Conservation (phyloP, 2,329 filamentous ascomycete species). For the Didymella pomorum region DNA sequence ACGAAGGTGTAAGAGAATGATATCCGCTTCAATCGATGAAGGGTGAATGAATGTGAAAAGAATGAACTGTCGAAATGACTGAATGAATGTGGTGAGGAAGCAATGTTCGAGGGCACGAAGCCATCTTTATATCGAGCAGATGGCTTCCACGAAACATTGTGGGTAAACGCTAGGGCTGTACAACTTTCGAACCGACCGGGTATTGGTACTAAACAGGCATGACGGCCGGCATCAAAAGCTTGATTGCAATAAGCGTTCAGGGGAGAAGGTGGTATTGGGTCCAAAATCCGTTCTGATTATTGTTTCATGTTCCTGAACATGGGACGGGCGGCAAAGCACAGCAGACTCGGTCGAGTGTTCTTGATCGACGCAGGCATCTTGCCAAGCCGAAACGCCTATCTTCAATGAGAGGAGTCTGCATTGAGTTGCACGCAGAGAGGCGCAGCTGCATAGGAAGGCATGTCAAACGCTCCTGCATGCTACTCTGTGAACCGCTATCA, state of each 20-base stretch:
- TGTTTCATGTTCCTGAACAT: conserved; percentile 23
- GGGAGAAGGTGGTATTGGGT: conserved; percentile 4
- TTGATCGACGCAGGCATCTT: conserved; percentile 32
- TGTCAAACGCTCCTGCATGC: neutral
- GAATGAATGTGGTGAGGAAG: conserved; percentile 32
- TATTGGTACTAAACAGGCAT: conserved; percentile 19
- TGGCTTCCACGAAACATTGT: conserved; percentile 15
- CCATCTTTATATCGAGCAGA: conserved; percentile 27
- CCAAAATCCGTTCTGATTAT: conserved; percentile 18
- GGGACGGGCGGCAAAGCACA: conserved; percentile 17
- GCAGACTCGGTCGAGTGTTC: conserved; percentile 14
- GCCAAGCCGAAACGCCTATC: conserved; percentile 23
- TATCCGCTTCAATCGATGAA: conserved; percentile 41
- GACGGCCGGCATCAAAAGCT: conserved; percentile 22
- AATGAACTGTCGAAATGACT: conserved; percentile 36
- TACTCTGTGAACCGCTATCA: neutral
- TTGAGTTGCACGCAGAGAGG: neutral
- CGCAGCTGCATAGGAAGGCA: neutral
- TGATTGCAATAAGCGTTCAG: conserved; percentile 20
- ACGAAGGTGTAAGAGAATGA: conserved; percentile 37
- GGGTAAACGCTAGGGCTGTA: conserved; percentile 15
- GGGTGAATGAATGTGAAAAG: conserved; percentile 34
- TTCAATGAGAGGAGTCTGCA: conserved; percentile 14
- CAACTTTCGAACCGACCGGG: conserved; percentile 21
- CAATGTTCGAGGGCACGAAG: conserved; percentile 3